Percentiles rank a stretch among this genome's conserved stretches.
phyloP scores from a whole-genome alignment of 495 filamentous ascomycete genomes.

The Poronia punctata region DNA sequence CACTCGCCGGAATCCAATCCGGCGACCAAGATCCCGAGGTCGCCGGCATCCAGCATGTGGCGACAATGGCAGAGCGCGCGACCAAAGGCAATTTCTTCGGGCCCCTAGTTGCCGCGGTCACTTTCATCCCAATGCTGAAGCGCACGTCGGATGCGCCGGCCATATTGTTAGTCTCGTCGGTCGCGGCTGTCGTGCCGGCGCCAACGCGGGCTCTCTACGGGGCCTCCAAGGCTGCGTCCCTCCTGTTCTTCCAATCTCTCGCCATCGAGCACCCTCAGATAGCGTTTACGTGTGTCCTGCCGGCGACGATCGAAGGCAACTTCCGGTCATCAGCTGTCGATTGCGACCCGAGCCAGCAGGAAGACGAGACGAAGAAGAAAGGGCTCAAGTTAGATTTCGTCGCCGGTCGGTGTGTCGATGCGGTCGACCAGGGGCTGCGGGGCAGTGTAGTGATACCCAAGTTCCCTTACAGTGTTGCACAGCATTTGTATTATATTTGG shows the following conservation, averaged over 20 bases:
- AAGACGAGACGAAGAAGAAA: constrained; percentile 12
- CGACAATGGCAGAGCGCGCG: constrained; percentile 12
- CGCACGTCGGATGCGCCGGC: constrained; percentile 23
- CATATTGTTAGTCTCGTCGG: constrained; percentile 20
- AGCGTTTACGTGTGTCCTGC: constrained; percentile 20
- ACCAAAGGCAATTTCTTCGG: constrained; percentile 22
- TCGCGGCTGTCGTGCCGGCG: constrained; percentile 25
- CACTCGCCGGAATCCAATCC: constrained; percentile 13
- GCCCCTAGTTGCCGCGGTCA: constrained; percentile 16
- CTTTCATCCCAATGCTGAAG: constrained; percentile 22
- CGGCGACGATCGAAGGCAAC: constrained; percentile 24
- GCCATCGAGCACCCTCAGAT: constrained; percentile 26
- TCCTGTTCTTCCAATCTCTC: constrained; percentile 25
- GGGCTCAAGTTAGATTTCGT: constrained; percentile 24
- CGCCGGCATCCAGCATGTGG: constrained; percentile 14
- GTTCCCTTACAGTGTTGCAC: constrained; percentile 24
- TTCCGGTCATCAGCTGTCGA: constrained; percentile 27
- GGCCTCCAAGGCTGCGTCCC: constrained; percentile 24
- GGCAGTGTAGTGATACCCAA: constrained; percentile 23
- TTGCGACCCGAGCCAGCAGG: constrained; percentile 5
- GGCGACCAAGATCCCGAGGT: constrained; percentile 15
- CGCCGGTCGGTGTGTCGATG: constrained; percentile 16
- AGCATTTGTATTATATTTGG: constrained; percentile 24
- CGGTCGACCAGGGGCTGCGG: constrained; percentile 15
- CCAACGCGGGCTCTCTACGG: constrained; percentile 26